A percentile compares a stretch with the other conserved stretches of the same genome.
phyloP scores from a whole-genome alignment of 2,329 filamentous ascomycete species.

The Colletotrichum theobromicola region DNA sequence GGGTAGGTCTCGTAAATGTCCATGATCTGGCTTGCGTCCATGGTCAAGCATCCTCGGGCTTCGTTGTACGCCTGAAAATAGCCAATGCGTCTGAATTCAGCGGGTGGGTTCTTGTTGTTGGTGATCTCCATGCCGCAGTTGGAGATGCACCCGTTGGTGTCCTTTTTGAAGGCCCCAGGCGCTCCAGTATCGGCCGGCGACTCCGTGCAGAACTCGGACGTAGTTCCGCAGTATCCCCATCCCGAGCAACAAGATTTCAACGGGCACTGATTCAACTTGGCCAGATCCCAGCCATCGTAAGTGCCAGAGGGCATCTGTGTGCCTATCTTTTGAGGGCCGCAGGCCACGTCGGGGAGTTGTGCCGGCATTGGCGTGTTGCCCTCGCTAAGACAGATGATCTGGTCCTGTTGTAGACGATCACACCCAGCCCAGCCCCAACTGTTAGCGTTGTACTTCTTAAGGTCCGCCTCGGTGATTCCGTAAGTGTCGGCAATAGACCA shows the following conservation, averaged over 20 bases:
- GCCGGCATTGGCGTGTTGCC: constrained; percentile 26
- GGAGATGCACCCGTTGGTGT: constrained; percentile 40
- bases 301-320: constrained; percentile 32
- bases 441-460: constrained; percentile 37
- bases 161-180: neutral
- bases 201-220: constrained; percentile 3
- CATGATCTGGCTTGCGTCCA: constrained; percentile 13
- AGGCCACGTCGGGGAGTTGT: constrained; percentile 22
- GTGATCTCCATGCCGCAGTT: constrained; percentile 43
- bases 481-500: constrained; percentile 28
- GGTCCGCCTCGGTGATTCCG: constrained; percentile 19
- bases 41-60: neutral
- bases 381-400: constrained; percentile 26
- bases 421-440: constrained; percentile 39
- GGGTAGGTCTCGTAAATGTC: neutral
- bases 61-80: neutral
- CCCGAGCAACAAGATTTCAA: constrained; percentile 46
- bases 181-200: neutral
- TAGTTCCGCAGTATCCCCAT: constrained; percentile 3
- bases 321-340: constrained; percentile 50
- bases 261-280: constrained; percentile 50
- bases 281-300: constrained; percentile 33
- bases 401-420: neutral
- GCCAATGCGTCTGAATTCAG: neutral
- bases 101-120: neutral